These are phyloP conservation scores for Ananas comosus DNA, from an alignment of 176 grass and related monocot genomes.

Conservation along the genomic window DNA sequence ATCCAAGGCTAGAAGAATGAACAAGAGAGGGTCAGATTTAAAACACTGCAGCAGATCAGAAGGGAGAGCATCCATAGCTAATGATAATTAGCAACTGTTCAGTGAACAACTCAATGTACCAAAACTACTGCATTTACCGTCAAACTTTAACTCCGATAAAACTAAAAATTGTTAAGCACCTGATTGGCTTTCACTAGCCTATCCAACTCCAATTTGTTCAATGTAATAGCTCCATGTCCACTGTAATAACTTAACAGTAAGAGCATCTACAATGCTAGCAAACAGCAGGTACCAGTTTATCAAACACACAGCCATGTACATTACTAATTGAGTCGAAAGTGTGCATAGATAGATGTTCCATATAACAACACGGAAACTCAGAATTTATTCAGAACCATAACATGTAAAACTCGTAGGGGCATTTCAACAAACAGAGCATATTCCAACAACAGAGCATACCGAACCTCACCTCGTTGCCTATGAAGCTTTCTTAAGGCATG, in stretches of 20 bases:
- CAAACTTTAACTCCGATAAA: neutral
- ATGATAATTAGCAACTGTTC: neutral
- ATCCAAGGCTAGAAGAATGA: neutral
- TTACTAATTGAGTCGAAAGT: neutral
- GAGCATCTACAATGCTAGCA: neutral
- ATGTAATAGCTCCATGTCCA: neutral
- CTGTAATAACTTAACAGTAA: neutral
- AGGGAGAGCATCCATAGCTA: neutral
- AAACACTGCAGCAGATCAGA: neutral
- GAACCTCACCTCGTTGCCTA: neutral
- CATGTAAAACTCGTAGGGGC: neutral
- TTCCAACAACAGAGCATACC: neutral
- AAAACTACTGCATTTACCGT: neutral
- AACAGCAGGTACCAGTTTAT: neutral
- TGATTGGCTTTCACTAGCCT: neutral
- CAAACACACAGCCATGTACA: neutral
- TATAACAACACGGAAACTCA: neutral
- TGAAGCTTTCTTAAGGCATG: constrained; percentile 44
- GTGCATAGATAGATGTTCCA: neutral
- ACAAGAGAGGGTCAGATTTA: neutral
- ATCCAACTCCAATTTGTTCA: neutral
- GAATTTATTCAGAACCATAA: neutral
- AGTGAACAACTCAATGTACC: neutral
- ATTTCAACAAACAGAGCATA: neutral
- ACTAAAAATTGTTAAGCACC: too few species aligned